A percentile compares a stretch with the other conserved stretches of the same genome.
These are phyloP conservation scores for Cyberlindnera maritima DNA, from an alignment of 805 yeast species.

Conservation along the genomic window DNA sequence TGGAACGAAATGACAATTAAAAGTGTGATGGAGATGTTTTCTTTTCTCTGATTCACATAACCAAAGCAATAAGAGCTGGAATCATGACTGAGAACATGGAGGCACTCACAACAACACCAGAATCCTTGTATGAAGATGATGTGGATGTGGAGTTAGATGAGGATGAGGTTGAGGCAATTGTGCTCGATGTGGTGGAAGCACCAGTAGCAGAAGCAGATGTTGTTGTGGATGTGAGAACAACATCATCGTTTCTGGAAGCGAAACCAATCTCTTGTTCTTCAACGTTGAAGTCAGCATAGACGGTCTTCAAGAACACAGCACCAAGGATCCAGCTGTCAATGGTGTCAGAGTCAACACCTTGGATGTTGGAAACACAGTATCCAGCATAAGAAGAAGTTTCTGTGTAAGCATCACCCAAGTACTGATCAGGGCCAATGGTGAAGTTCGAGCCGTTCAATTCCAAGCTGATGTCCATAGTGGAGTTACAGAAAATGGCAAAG, in stretches of 20 bases:
- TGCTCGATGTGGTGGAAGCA: too few relatives aligned
- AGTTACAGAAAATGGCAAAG: constrained; percentile 58
- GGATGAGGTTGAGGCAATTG: background rate
- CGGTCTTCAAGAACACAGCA: constrained; percentile 53
- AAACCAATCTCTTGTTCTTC: constrained; percentile 50
- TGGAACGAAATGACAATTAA: background rate
- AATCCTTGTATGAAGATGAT: constrained; percentile 8
- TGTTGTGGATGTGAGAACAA: constrained; percentile 26
- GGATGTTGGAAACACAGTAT: constrained; percentile 62
- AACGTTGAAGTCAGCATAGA: constrained; percentile 57
- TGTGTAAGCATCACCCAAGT: constrained; percentile 48
- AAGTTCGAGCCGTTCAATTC: constrained; percentile 44
- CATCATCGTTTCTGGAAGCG: constrained; percentile 40
- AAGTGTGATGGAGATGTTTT: background rate
- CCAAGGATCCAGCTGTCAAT: constrained; percentile 60
- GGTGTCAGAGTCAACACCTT: constrained; percentile 44
- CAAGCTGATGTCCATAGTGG: constrained; percentile 39
- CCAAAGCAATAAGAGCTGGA: constrained; percentile 8
- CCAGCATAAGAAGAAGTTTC: constrained; percentile 37
- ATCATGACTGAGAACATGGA: constrained; percentile 6
- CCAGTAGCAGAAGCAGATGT: constrained; percentile 14
- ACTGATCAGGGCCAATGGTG: constrained; percentile 41
- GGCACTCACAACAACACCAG: constrained; percentile 3
- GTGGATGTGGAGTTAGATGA: constrained; percentile 3
- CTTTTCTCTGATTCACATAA: too few relatives aligned